Evolutionary conservation across 129 eudicot species (phyloP), one percentile per base, ranked within the genome.

Genomic region (Rutidosis leptorrhynchoides): DNA sequence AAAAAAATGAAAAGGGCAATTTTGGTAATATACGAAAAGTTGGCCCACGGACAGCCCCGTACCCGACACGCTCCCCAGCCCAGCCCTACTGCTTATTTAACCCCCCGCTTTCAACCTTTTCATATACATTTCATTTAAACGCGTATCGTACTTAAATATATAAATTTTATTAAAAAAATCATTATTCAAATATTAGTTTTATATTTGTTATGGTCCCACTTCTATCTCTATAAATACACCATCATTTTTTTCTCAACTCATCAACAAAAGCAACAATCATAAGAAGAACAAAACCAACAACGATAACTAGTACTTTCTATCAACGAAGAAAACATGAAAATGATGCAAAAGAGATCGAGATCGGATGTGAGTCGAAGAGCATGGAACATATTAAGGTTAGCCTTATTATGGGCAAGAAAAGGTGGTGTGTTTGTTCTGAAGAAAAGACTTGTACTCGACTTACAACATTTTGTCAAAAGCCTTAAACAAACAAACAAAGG

Each of bases 331-430:
- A 46, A 27, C n/a, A 86, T 83, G 90, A 72, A 61, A 49, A 76
- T 52, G 52, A 80, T 56, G 77, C 73, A 82, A 40, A 69, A 33
- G 32, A 74, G 76, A 30, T 11, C 57, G 29, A 75, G 71, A 26
- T 58, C 79, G 12, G 58, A 52, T 1, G 70, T 71, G 17, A 73
- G 83, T 22, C 71, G 79, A 7, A 74, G 84, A 72, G 89, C 92
- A 0, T 90, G 97, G 95, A 67, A 78, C 65, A 67, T 82, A 16
- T 46, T 90, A 5, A 81, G 97, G 6, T 17, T 90, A 22, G 86
- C 89, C 55, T 67, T 86, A 14, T n/a, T 90, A 48, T 84, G 97
- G 95, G 87, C 87, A 25, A 54, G 95, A 35, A 84, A 83, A 82
- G 95, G 95, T 2, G 91, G 95, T 1, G 61, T 75, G 0, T 78